These are phyloP conservation scores for Trichosporon coremiiforme DNA, from an alignment of 1,284 basidiomycete genomes.

Conservation along the genomic window DNA sequence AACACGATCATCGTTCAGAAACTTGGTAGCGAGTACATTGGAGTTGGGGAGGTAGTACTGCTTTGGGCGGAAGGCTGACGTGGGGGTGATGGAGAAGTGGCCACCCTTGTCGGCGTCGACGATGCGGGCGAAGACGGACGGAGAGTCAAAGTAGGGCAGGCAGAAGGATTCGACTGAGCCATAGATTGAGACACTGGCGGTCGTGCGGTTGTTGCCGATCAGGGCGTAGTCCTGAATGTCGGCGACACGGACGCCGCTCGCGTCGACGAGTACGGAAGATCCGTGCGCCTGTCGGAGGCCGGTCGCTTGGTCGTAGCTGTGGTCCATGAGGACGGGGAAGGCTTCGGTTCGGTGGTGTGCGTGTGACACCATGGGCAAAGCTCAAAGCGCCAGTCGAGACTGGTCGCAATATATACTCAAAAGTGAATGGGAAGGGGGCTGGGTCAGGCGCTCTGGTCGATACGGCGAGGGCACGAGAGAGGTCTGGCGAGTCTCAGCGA, in stretches of 20 bases:
- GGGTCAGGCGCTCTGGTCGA: neutral
- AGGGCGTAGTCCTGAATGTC: conserved; percentile 55
- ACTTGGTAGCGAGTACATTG: conserved; percentile 85
- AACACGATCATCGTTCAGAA: conserved; percentile 77
- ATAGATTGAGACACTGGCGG: conserved; percentile 56
- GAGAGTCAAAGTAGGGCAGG: conserved; percentile 88
- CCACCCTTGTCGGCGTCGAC: conserved; percentile 69
- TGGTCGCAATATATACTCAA: conserved; percentile 11
- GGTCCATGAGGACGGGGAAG: conserved; percentile 12
- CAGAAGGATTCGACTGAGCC: conserved; percentile 72
- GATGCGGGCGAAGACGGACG: conserved; percentile 74
- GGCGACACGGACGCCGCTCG: conserved; percentile 16
- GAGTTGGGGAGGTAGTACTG: conserved; percentile 85
- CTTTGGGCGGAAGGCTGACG: conserved; percentile 60
- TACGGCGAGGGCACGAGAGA: neutral
- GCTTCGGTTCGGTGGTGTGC: conserved; percentile 3
- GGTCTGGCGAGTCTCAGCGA: neutral
- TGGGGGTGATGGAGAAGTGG: conserved; percentile 80
- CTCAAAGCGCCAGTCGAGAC: neutral
- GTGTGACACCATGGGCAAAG: neutral
- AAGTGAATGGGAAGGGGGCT: neutral
- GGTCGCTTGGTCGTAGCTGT: neutral
- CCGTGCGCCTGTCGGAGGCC: conserved; percentile 2
- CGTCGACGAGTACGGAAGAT: conserved; percentile 9
- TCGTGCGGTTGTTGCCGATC: conserved; percentile 57